These are phyloP conservation scores for Aspergillus caelatus DNA, from an alignment of 2,329 filamentous ascomycete genomes.

Conservation along the genomic window DNA sequence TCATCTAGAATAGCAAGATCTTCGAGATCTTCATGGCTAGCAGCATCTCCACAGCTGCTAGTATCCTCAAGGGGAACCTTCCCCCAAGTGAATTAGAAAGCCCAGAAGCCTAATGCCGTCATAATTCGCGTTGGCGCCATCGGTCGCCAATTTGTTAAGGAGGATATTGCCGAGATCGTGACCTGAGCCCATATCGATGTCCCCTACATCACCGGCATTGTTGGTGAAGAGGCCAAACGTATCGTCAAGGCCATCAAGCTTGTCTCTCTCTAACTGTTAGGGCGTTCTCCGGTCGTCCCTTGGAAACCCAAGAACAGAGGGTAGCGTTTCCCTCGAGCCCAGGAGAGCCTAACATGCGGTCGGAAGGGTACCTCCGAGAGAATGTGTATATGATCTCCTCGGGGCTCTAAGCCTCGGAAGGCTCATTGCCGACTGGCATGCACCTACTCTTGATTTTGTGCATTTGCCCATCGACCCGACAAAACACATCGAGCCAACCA, in stretches of 20 bases:
- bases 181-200: constrained; percentile 81
- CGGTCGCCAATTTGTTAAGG: constrained; percentile 92
- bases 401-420: not conserved
- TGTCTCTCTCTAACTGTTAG: constrained; percentile 60
- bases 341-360: not conserved
- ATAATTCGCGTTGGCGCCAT: constrained; percentile 85
- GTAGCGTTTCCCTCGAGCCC: not conserved
- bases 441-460: not conserved
- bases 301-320: not conserved
- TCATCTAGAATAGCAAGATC: constrained; percentile 91
- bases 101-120: constrained; percentile 73
- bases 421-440: not conserved
- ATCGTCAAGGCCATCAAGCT: constrained; percentile 79
- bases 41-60: constrained; percentile 76
- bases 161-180: constrained; percentile 79
- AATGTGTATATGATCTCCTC: not conserved
- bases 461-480: not conserved
- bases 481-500: not conserved
- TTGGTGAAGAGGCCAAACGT: constrained; percentile 69
- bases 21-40: constrained; percentile 87
- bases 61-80: constrained; percentile 74
- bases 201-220: constrained; percentile 78
- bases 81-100: constrained; percentile 59
- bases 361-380: not conserved
- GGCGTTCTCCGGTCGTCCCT: not conserved